These are phyloP conservation scores for Atkinsonella texensis DNA, from an alignment of 2,329 filamentous ascomycete genomes.

Conservation along the genomic window DNA sequence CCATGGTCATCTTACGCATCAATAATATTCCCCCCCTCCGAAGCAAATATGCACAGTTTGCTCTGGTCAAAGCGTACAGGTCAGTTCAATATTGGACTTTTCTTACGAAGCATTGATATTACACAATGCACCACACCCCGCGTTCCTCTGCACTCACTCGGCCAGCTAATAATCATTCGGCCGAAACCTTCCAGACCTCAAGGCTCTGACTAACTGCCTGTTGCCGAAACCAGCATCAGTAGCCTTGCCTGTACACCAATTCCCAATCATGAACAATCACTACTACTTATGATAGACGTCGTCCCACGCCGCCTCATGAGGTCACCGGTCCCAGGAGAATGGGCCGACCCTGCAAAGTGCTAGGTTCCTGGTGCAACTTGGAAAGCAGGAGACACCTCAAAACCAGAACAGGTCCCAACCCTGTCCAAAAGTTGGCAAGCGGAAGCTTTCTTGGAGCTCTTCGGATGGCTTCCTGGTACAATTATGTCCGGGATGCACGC, in stretches of 20 bases:
- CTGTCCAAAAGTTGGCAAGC: background rate
- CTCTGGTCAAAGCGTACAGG: background rate
- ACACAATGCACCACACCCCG: background rate
- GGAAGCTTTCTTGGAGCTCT: background rate
- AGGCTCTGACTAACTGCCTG: background rate
- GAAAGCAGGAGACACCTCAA: background rate
- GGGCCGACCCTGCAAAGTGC: conserved; percentile 7
- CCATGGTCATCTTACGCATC: background rate
- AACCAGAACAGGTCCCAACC: background rate
- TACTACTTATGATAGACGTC: background rate
- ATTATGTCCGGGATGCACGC: background rate
- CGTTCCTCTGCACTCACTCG: background rate
- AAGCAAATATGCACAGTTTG: background rate
- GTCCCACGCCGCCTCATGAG: background rate
- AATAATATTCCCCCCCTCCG: background rate
- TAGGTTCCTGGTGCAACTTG: conserved; percentile 5
- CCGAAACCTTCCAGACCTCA: background rate
- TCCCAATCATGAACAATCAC: too few species aligned
- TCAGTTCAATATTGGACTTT: background rate
- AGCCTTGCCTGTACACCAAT: background rate
- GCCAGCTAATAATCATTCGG: background rate
- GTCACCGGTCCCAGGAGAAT: conserved; percentile 8
- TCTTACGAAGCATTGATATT: background rate
- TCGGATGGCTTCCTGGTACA: background rate
- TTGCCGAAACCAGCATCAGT: background rate